phyloP scores from a whole-genome alignment of 495 filamentous ascomycete genomes.

The Neurospora sp. region DNA sequence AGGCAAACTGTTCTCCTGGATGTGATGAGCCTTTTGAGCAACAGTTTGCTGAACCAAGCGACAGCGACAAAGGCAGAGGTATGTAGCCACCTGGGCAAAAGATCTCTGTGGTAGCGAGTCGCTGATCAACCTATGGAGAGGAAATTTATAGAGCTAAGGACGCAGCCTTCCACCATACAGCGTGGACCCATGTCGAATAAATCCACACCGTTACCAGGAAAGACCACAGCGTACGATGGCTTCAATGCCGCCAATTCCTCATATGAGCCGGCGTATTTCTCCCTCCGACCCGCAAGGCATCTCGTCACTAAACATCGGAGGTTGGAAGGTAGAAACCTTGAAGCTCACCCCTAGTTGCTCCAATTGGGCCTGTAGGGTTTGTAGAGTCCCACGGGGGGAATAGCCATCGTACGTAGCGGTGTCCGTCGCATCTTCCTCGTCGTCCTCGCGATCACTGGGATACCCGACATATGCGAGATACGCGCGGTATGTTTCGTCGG shows the following conservation, averaged over 20 bases:
- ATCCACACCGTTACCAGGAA: background rate
- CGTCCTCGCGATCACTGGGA: background rate
- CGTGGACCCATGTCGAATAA: background rate
- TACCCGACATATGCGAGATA: background rate
- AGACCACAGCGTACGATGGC: background rate
- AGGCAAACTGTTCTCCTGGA: background rate
- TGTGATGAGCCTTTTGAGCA: background rate
- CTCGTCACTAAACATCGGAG: background rate
- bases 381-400: background rate
- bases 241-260: background rate
- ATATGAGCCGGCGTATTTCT: too few relatives aligned
- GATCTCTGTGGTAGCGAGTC: background rate
- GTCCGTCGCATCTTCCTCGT: too few relatives aligned
- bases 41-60: background rate
- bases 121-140: background rate
- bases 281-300: too few relatives aligned
- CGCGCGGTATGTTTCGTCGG: rapidly evolving
- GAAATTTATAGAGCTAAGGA: too few relatives aligned
- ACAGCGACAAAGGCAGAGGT: background rate
- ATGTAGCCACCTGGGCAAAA: background rate
- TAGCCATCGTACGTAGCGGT: too few relatives aligned
- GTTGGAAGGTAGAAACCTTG: background rate
- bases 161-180: too few relatives aligned
- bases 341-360: background rate
- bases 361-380: background rate